A percentile compares a stretch with the other conserved stretches of the same genome.
phyloP scores from a whole-genome alignment of 2,329 filamentous ascomycete species.

The Penicillium sp. region DNA sequence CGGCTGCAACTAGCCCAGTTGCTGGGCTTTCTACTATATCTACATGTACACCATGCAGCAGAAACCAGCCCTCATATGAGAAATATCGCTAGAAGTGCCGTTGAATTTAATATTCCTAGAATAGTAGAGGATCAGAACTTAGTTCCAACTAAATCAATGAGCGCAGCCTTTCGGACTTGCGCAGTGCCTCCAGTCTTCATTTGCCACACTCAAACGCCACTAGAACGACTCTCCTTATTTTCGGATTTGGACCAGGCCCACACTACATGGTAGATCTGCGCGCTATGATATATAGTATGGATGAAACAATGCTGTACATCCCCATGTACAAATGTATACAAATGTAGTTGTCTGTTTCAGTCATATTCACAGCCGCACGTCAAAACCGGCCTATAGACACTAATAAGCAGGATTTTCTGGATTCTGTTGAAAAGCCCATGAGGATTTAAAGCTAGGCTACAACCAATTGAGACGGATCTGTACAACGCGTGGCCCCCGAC shows the following conservation, averaged over 20 bases:
- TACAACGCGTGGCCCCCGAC: slow-evolving; percentile 14
- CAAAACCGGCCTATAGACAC: no score
- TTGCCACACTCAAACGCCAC: slow-evolving; percentile 9
- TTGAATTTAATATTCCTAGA: background rate
- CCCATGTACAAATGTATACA: background rate
- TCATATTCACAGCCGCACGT: background rate
- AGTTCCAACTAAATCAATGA: background rate
- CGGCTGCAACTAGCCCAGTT: background rate
- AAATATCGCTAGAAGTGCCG: background rate
- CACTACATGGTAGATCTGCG: background rate
- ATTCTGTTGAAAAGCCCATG: background rate
- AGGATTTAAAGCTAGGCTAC: background rate
- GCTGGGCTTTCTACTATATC: background rate
- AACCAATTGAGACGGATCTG: background rate
- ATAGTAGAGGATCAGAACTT: background rate
- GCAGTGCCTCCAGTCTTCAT: background rate
- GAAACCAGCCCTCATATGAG: background rate
- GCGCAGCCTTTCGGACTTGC: background rate
- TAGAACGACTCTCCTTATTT: background rate
- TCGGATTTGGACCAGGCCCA: background rate
- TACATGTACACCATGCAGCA: background rate
- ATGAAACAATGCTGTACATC: background rate
- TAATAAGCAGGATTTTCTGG: background rate
- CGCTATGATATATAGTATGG: background rate
- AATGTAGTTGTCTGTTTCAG: background rate